These are phyloP conservation scores for Botryotinia narcissicola DNA, from an alignment of 2,329 filamentous ascomycete genomes.

Conservation along the genomic window DNA sequence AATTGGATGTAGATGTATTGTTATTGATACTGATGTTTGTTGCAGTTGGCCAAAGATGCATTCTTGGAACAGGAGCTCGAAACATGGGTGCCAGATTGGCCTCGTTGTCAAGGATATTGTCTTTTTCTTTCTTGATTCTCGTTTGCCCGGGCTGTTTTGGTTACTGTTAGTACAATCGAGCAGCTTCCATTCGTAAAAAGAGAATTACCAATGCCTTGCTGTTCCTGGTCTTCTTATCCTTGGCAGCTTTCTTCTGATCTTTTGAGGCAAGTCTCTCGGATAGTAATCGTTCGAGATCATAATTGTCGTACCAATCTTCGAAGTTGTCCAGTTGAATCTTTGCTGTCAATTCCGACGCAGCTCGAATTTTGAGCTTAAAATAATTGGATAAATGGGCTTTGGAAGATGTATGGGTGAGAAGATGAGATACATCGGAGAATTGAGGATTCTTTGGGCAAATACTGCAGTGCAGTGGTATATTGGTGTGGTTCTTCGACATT, in stretches of 20 bases:
- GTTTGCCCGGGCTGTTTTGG: neutral
- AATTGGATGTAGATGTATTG: slow-evolving; percentile 2
- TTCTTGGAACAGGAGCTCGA: slow-evolving; percentile 36
- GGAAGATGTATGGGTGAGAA: slow-evolving; percentile 88
- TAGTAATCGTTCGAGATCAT: slow-evolving; percentile 70
- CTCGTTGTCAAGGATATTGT: slow-evolving; percentile 8
- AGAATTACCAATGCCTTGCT: slow-evolving; percentile 2
- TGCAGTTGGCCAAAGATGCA: slow-evolving; percentile 35
- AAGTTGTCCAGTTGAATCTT: slow-evolving; percentile 63
- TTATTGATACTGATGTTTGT: slow-evolving; percentile 9
- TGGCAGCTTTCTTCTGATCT: slow-evolving; percentile 58
- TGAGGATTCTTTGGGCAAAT: slow-evolving; percentile 76
- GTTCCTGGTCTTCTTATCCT: slow-evolving; percentile 33
- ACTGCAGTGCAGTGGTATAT: slow-evolving; percentile 72
- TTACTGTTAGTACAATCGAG: neutral
- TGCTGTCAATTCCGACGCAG: slow-evolving; percentile 65
- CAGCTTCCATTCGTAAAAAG: neutral
- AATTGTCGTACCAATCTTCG: slow-evolving; percentile 72
- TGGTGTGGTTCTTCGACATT: slow-evolving; percentile 31
- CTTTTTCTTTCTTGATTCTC: slow-evolving; percentile 27
- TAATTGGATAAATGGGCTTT: slow-evolving; percentile 87
- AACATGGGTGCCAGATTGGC: slow-evolving; percentile 28
- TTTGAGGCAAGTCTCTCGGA: slow-evolving; percentile 76
- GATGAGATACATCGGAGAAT: slow-evolving; percentile 88
- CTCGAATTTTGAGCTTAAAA: slow-evolving; percentile 75